Evolutionary conservation across 345 rosid genomes (phyloP).

Genomic region (Syzygium jambos): DNA sequence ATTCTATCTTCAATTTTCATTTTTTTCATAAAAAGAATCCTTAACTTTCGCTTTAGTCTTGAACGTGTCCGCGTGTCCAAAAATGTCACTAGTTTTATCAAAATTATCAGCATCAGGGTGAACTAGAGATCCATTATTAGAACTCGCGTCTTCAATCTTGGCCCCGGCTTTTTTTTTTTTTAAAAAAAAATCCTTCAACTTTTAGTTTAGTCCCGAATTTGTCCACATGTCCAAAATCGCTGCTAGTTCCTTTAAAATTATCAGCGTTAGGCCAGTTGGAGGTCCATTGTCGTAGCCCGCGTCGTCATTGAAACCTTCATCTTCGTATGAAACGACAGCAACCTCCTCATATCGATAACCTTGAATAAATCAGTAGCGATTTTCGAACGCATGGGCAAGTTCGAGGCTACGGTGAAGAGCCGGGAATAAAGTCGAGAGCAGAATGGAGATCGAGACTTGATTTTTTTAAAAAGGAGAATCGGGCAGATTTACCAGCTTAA

Average conservation of each 20-base stretch:
- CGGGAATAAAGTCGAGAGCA: not conserved
- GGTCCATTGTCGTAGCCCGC: rapidly evolving
- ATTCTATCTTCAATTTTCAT: not conserved
- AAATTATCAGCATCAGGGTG: not conserved
- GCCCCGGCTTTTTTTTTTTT: too few species aligned
- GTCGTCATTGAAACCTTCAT: rapidly evolving
- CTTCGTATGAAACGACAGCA: not conserved
- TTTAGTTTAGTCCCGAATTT: not conserved
- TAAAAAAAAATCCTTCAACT: not conserved
- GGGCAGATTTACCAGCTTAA: not conserved
- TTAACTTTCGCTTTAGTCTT: not conserved
- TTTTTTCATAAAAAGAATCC: not conserved
- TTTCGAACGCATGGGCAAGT: too few species aligned
- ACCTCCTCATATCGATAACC: not conserved
- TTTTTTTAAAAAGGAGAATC: not conserved
- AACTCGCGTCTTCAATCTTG: too few species aligned
- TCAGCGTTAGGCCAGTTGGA: too few species aligned
- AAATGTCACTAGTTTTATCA: not conserved
- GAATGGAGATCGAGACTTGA: too few species aligned
- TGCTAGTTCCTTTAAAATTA: not conserved
- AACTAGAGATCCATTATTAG: too few species aligned
- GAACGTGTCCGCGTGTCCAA: rapidly evolving
- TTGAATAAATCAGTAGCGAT: not conserved
- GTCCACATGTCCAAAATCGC: rapidly evolving
- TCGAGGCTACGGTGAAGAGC: not conserved